Conservation (phyloP, 78 protist genomes). For the Dictyostelium purpureum region DNA sequence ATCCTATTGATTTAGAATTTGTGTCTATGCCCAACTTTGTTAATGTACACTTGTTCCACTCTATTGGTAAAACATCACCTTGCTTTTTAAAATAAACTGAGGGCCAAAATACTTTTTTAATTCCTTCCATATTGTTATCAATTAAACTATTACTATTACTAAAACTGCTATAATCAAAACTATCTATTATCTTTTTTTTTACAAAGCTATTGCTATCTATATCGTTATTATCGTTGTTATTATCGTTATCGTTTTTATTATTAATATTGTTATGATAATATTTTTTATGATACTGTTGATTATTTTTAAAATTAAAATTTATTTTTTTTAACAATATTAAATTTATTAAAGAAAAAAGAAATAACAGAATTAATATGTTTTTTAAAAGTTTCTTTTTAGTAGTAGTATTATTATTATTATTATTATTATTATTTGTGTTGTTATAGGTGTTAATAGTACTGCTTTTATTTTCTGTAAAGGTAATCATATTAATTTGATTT, state of each 20-base stretch:
- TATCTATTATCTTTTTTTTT: not conserved
- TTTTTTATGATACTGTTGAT: not conserved
- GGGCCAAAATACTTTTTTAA: constrained; percentile 5
- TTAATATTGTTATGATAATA: not conserved
- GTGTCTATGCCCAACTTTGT: not conserved
- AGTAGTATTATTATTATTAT: not conserved
- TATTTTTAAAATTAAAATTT: not conserved
- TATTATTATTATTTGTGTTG: not conserved
- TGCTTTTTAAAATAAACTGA: not conserved
- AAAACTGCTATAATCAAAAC: not conserved
- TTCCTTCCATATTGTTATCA: not conserved
- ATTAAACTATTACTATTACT: not conserved
- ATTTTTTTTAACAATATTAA: constrained; percentile 7
- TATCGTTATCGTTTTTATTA: not conserved
- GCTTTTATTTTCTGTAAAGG: constrained; percentile 1
- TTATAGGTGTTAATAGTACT: not conserved
- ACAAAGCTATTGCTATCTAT: not conserved
- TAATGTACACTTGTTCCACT: constrained; percentile 46
- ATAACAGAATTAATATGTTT: not conserved
- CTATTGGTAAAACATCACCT: not conserved
- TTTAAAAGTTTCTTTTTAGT: not conserved
- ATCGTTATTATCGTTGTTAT: not conserved
- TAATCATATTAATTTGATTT: constrained; percentile 15
- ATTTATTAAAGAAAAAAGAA: not conserved
- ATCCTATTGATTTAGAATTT: not conserved